Conservation (phyloP, 176 grass and related monocot genomes). For the Phragmites australis region DNA sequence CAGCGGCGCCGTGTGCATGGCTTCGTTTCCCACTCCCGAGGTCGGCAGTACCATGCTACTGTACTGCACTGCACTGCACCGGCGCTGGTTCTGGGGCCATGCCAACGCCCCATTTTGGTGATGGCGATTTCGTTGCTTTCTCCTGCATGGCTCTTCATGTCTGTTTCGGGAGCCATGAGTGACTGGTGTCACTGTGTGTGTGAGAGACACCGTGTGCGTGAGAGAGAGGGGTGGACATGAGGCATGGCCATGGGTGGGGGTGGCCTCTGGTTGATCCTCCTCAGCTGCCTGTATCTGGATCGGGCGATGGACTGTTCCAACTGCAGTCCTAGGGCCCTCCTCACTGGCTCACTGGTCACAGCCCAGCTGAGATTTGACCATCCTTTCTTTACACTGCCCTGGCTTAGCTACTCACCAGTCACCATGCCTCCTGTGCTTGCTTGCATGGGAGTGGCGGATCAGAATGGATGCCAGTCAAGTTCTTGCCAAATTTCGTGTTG, state of each 20-base stretch:
- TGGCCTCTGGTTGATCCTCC: neutral
- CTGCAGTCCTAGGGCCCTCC: conserved; percentile 22
- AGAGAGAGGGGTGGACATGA: too few relatives aligned
- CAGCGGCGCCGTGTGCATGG: neutral
- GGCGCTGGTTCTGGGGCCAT: neutral
- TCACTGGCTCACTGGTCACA: too few relatives aligned
- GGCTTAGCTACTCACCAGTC: neutral
- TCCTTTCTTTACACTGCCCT: neutral
- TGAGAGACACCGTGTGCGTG: too few relatives aligned
- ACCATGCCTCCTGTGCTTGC: neutral
- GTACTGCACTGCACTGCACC: neutral
- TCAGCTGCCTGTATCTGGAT: neutral
- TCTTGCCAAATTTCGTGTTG: neutral
- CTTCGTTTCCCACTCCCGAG: conserved; percentile 21
- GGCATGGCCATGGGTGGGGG: too few relatives aligned
- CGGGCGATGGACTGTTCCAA: conserved; percentile 1
- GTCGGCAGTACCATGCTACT: neutral
- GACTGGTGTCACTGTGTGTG: neutral
- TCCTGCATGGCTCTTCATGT: neutral
- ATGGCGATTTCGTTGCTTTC: conserved; percentile 3
- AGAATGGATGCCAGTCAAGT: neutral
- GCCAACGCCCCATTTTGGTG: neutral
- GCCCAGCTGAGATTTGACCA: neutral
- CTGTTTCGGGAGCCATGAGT: neutral
- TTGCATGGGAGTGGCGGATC: neutral